Evolutionary conservation across 2,329 filamentous ascomycete genomes (phyloP), one percentile per base, ranked within the genome.

Genomic region (Zasmidium citrigriseum): DNA sequence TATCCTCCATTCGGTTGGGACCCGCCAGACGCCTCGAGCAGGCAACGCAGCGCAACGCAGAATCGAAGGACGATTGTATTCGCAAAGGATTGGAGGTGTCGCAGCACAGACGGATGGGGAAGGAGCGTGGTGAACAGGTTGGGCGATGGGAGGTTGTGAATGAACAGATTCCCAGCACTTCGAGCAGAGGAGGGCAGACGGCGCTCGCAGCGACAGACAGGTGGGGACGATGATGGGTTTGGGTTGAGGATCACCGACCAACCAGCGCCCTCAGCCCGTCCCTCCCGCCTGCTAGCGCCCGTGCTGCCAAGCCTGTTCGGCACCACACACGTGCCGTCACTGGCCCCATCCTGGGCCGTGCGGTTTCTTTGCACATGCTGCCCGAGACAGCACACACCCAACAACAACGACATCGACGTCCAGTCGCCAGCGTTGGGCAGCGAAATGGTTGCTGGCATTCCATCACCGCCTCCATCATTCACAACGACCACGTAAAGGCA

Each of bases 1-100:
- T 41, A 41, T 41, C 34, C 5, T 41, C 34, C 7, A 45, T 54
- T 61, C 46, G 56, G 59, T 62, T 62, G 59, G 49, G 56, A 52
- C 44, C 47, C 23, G 47, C 16, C 29, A 25, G 46, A 41, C 34
- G 34, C 34, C 34, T 7, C 34, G 34, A 41, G n/a, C n/a, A n/a
- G n/a, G n/a, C n/a, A n/a, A n/a, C n/a, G n/a, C 34, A 41, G 16
- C 14, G 18, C 34, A n/a, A 41, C 34, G 34, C 14, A 4, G 7
- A n/a, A 16, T n/a, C 5, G 16, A 41, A n/a, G 34, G 34, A 41
- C 7, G 34, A n/a, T 7, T 41, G 34, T 9, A 10, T 41, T n/a
- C n/a, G n/a, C n/a, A 4, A 41, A 7, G 34, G 34, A 41, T 4
- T n/a, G 34, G 18, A n/a, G 34, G 34, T 41, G 34, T 41, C 34